Conservation (phyloP, 345 rosid genomes). For the Dovyalis caffra region DNA sequence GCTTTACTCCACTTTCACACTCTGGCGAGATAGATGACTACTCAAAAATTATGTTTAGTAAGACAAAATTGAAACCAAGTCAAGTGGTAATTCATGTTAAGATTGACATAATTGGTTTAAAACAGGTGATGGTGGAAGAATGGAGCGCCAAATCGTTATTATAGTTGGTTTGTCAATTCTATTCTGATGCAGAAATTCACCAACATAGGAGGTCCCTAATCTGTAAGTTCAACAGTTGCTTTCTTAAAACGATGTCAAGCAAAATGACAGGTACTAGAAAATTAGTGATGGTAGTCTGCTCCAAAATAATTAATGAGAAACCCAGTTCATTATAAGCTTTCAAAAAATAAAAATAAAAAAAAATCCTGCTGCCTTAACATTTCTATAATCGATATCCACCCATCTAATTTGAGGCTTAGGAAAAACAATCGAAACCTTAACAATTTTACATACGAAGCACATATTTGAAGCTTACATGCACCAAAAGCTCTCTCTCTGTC, state of each 20-base stretch:
- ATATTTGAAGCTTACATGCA: background rate
- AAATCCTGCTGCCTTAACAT: background rate
- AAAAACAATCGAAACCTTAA: background rate
- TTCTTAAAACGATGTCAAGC: slow-evolving; percentile 6
- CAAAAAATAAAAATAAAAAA: background rate
- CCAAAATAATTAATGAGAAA: background rate
- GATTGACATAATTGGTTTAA: slow-evolving; percentile 11
- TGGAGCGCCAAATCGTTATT: slow-evolving; percentile 10
- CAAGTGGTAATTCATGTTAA: slow-evolving; percentile 6
- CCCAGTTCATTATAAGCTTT: background rate
- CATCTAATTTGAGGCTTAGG: background rate
- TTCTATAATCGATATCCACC: background rate
- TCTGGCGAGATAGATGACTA: background rate
- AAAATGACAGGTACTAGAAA: background rate
- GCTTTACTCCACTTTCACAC: background rate
- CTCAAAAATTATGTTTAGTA: slow-evolving; percentile 5
- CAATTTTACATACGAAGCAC: background rate
- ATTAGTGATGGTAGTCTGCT: background rate
- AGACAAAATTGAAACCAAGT: slow-evolving; percentile 10
- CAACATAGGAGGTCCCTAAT: background rate
- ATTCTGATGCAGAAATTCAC: slow-evolving; percentile 2
- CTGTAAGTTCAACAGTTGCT: slow-evolving; percentile 15
- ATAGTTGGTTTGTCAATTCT: slow-evolving; percentile 28
- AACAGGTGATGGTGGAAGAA: background rate
- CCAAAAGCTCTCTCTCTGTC: background rate